Evolutionary conservation across 495 filamentous ascomycete species (phyloP).

Genomic region (Aspergillus incahuasiensis): DNA sequence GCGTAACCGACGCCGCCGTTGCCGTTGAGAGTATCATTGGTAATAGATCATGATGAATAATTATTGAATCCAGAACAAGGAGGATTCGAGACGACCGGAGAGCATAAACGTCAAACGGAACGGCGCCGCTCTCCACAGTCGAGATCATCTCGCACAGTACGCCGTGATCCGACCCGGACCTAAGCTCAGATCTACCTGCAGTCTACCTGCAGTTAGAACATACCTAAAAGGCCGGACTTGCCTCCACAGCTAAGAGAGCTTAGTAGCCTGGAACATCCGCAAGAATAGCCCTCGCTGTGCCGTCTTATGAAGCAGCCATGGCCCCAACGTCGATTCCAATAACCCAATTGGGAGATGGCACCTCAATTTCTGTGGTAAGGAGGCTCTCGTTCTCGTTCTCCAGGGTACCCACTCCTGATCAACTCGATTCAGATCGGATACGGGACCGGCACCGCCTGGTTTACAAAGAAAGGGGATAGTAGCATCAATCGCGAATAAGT

Average conservation of each 20-base stretch:
- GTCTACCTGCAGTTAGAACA: background rate
- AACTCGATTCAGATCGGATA: constrained; percentile 53
- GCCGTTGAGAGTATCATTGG: background rate
- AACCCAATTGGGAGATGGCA: constrained; percentile 67
- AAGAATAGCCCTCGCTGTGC: background rate
- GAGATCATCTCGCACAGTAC: background rate
- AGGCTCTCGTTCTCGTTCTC: background rate
- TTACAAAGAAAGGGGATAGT: constrained; percentile 41
- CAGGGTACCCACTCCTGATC: background rate
- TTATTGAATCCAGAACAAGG: background rate
- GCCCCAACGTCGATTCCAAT: constrained; percentile 30
- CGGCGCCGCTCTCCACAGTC: background rate
- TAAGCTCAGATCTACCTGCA: background rate
- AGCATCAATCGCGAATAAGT: constrained; percentile 40
- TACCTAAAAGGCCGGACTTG: background rate
- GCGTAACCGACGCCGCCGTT: background rate
- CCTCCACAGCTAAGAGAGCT: background rate
- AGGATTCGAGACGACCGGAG: background rate
- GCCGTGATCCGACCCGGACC: background rate
- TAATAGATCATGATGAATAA: background rate
- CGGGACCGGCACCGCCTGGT: constrained; percentile 64
- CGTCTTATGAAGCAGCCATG: background rate
- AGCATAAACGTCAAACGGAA: background rate
- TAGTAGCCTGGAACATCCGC: background rate
- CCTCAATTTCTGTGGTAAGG: constrained; percentile 66